Evolutionary conservation across 371 early-diverging fungal genomes (phyloP).

Genomic region (Mortierella sp.): DNA sequence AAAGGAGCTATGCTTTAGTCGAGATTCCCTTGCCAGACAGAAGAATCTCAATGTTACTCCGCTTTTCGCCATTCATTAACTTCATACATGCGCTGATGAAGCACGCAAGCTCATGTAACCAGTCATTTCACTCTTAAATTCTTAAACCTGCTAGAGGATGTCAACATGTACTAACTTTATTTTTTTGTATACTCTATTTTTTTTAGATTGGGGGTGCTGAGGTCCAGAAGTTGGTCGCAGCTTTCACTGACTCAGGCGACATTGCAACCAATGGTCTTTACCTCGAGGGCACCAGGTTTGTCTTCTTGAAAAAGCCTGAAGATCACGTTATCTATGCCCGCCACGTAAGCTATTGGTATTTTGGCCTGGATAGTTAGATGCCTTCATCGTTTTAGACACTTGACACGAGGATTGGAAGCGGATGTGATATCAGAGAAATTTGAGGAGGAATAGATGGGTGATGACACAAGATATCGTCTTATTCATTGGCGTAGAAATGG

Average conservation of each 20-base stretch:
- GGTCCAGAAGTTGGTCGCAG: slow-evolving; percentile 68
- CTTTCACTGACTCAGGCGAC: slow-evolving; percentile 70
- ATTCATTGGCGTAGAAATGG: not conserved
- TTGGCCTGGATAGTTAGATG: too few species aligned
- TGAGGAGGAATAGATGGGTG: not conserved
- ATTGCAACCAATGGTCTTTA: slow-evolving; percentile 78
- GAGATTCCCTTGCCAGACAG: not conserved
- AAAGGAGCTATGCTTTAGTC: not conserved
- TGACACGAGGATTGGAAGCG: too few species aligned
- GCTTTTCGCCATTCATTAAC: not conserved
- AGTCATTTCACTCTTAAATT: not conserved
- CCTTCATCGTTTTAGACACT: not conserved
- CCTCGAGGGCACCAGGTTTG: slow-evolving; percentile 79
- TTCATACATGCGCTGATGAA: not conserved
- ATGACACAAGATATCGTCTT: too few species aligned
- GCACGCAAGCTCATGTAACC: not conserved
- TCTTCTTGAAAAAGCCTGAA: slow-evolving; percentile 73
- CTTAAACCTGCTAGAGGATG: not conserved
- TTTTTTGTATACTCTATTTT: not conserved
- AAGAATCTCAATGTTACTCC: not conserved
- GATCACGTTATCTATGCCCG: slow-evolving; percentile 83
- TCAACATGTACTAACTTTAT: not conserved
- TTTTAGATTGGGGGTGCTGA: slow-evolving; percentile 70
- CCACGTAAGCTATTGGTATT: slow-evolving; percentile 64
- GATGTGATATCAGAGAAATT: not conserved